These are phyloP conservation scores for Komagataella ulmi DNA, from an alignment of 805 yeast genomes.

Conservation along the genomic window DNA sequence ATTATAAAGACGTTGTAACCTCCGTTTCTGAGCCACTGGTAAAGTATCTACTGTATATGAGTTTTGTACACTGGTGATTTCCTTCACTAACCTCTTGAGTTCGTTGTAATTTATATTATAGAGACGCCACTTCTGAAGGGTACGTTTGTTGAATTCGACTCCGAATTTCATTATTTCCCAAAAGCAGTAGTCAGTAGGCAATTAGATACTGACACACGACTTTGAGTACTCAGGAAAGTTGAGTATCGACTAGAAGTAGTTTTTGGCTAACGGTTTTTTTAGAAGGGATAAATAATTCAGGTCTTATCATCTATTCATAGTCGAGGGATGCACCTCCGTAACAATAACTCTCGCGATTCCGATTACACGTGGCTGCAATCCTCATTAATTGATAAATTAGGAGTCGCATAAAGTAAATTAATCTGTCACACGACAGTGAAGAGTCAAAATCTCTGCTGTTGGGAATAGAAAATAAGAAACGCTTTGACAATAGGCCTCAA, in stretches of 20 bases:
- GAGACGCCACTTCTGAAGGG: conserved; percentile 81
- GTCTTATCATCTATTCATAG: neutral
- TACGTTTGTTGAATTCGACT: conserved; percentile 52
- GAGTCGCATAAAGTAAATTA: neutral
- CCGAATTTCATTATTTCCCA: conserved; percentile 68
- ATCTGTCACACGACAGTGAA: neutral
- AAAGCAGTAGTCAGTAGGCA: neutral
- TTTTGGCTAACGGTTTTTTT: neutral
- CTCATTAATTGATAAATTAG: neutral
- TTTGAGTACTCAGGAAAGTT: neutral
- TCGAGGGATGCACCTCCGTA: neutral
- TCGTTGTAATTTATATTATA: conserved; percentile 78
- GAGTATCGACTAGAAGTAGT: neutral
- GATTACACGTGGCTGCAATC: neutral
- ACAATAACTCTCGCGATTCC: neutral
- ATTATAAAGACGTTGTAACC: conserved; percentile 20
- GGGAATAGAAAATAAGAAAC: neutral
- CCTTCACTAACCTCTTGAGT: conserved; percentile 50
- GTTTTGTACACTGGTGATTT: conserved; percentile 27
- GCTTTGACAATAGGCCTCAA: neutral
- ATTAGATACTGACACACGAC: neutral
- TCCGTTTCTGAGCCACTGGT: conserved; percentile 1
- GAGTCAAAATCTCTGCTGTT: too few relatives aligned
- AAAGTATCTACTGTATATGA: neutral
- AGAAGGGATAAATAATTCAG: neutral